Evolutionary conservation across 768 basidiomycete genomes (phyloP).

Genomic region (Exidia glandulosa): DNA sequence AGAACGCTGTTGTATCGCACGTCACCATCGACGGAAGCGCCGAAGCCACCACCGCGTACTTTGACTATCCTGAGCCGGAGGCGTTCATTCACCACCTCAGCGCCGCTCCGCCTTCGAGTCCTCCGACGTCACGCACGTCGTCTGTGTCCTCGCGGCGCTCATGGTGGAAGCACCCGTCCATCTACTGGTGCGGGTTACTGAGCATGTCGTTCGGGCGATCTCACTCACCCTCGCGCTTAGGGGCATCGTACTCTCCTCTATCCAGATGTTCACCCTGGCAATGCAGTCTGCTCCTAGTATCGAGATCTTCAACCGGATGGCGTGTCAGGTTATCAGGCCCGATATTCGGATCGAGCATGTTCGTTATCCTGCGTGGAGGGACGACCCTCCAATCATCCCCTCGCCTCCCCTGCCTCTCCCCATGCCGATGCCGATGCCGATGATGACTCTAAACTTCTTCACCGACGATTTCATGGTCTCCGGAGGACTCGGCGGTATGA

Average conservation of each 20-base stretch:
- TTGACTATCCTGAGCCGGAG: background rate
- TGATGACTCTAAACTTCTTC: background rate
- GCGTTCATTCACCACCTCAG: background rate
- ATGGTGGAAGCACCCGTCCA: background rate
- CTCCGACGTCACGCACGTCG: background rate
- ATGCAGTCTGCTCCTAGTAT: background rate
- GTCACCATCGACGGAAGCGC: too few relatives aligned
- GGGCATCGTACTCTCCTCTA: background rate
- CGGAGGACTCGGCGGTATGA: too few relatives aligned
- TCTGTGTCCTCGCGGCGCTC: too few relatives aligned
- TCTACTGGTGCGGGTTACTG: background rate
- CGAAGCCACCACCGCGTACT: too few relatives aligned
- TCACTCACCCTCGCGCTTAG: background rate
- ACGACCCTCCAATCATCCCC: background rate
- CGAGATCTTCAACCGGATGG: background rate
- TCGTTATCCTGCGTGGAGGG: background rate
- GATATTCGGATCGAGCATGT: background rate
- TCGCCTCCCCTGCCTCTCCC: background rate
- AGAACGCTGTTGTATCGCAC: background rate
- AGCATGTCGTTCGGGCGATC: background rate
- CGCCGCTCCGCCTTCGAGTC: background rate
- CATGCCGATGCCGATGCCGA: background rate
- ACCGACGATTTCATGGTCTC: too few relatives aligned
- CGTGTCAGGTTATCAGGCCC: background rate
- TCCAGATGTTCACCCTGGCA: background rate